These are phyloP conservation scores for Moricandia moricandioides DNA, from an alignment of 345 rosid species.

Conservation along the genomic window DNA sequence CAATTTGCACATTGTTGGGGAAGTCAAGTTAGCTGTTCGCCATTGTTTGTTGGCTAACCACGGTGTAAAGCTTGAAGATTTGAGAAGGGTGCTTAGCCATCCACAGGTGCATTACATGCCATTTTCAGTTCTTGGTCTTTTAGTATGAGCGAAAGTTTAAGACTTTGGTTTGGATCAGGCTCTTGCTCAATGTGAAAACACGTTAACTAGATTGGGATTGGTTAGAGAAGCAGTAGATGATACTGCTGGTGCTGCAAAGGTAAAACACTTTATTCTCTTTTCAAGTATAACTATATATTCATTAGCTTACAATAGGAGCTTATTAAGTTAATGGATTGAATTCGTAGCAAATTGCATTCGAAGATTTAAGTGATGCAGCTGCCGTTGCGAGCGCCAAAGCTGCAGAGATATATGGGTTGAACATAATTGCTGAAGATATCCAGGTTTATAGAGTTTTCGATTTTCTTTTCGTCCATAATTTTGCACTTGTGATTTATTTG, in stretches of 20 bases:
- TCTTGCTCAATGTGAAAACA: slow-evolving; percentile 92
- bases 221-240: slow-evolving; percentile 91
- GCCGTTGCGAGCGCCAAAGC: slow-evolving; percentile 95
- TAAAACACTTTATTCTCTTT: slow-evolving; percentile 10
- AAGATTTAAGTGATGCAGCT: slow-evolving; percentile 61
- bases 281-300: not conserved
- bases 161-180: slow-evolving; percentile 53
- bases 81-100: slow-evolving; percentile 93
- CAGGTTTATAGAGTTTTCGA: slow-evolving; percentile 54
- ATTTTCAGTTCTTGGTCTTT: not conserved
- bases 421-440: slow-evolving; percentile 86
- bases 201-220: slow-evolving; percentile 75
- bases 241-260: slow-evolving; percentile 99
- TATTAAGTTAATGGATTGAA: slow-evolving; percentile 4
- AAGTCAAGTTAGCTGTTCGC: slow-evolving; percentile 82
- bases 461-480: not conserved
- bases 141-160: not conserved
- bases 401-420: slow-evolving; percentile 74
- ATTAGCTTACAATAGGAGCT: slow-evolving; percentile 6
- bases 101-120: slow-evolving; percentile 62
- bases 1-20: slow-evolving; percentile 93
- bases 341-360: slow-evolving; percentile 64
- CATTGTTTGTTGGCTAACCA: slow-evolving; percentile 93
- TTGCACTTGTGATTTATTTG: slow-evolving; percentile 13
- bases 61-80: slow-evolving; percentile 72